A percentile compares a stretch with the other conserved stretches of the same genome.
Conservation (phyloP, 1,139 yeast species). For the Meyerozyma elateridarum region DNA sequence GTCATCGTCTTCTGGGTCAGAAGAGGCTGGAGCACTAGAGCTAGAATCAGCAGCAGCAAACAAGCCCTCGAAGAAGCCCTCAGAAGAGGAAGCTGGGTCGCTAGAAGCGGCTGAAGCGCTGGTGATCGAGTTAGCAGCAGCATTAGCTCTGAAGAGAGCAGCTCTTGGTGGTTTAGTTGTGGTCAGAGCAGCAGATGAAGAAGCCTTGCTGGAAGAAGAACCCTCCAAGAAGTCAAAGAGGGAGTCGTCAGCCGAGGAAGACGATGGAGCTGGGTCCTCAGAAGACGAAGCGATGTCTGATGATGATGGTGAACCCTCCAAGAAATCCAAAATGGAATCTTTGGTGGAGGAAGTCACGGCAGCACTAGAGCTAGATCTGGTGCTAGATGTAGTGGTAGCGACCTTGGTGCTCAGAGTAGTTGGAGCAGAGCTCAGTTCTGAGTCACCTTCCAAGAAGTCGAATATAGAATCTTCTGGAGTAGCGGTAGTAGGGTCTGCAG, state of each 20-base stretch:
- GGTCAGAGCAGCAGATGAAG: not conserved
- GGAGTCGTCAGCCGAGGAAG: not conserved
- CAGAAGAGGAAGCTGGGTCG: not conserved
- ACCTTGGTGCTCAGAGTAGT: no score
- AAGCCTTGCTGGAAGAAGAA: not conserved
- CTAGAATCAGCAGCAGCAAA: not conserved
- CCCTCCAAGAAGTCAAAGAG: not conserved
- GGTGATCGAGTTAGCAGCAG: not conserved
- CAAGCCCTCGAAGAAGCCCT: conserved; percentile 1
- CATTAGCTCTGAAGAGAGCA: not conserved
- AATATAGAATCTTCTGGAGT: not conserved
- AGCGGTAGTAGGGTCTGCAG: not conserved
- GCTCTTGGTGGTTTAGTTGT: not conserved
- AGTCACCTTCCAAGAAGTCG: not conserved
- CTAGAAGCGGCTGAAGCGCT: not conserved
- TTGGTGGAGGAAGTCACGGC: not conserved
- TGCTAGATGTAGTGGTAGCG: not conserved
- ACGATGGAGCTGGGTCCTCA: not conserved
- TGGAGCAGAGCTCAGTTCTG: not conserved
- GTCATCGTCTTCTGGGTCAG: not conserved
- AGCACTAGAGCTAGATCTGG: not conserved
- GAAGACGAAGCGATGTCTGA: not conserved
- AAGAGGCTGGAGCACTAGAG: not conserved
- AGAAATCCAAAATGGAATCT: not conserved
- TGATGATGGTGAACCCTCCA: no score